A percentile compares a stretch with the other conserved stretches of the same genome.
phyloP scores from a whole-genome alignment of 2,329 filamentous ascomycete genomes.

The Penicillium sp. region DNA sequence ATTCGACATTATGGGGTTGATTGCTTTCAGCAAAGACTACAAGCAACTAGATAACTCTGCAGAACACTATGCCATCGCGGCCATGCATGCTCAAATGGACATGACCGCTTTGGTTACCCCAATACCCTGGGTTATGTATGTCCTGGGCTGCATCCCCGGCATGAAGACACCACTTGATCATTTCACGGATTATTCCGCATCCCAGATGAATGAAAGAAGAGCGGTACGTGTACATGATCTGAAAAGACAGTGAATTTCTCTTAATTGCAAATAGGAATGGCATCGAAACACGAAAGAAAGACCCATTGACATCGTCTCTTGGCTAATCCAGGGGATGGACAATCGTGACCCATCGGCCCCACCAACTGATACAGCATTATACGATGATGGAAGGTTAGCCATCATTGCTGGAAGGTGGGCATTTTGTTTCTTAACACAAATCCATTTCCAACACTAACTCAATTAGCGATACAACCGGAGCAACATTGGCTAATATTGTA shows the following conservation, averaged over 20 bases:
- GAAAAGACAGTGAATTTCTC: background rate
- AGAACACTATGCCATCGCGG: constrained; percentile 34
- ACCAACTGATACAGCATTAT: constrained; percentile 18
- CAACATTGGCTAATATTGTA: constrained; percentile 3
- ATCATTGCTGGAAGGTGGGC: constrained; percentile 11
- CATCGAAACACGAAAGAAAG: constrained; percentile 22
- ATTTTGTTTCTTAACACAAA: background rate
- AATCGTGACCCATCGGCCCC: constrained; percentile 39
- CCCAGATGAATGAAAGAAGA: constrained; percentile 7
- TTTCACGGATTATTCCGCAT: background rate
- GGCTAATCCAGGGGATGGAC: constrained; percentile 41
- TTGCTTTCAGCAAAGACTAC: constrained; percentile 23
- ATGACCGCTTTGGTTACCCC: constrained; percentile 32
- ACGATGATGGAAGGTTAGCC: constrained; percentile 7
- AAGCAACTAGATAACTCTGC: constrained; percentile 17
- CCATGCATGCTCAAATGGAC: constrained; percentile 37
- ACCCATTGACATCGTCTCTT: constrained; percentile 40
- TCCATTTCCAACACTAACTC: background rate
- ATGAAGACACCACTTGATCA: background rate
- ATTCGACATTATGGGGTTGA: constrained; percentile 21
- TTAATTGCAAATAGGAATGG: constrained; percentile 17
- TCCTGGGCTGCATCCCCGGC: constrained; percentile 7
- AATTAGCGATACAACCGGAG: constrained; percentile 6
- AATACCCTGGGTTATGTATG: constrained; percentile 25
- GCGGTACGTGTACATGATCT: background rate